phyloP scores from a whole-genome alignment of 495 filamentous ascomycete genomes.

The Delitschia confertaspora region DNA sequence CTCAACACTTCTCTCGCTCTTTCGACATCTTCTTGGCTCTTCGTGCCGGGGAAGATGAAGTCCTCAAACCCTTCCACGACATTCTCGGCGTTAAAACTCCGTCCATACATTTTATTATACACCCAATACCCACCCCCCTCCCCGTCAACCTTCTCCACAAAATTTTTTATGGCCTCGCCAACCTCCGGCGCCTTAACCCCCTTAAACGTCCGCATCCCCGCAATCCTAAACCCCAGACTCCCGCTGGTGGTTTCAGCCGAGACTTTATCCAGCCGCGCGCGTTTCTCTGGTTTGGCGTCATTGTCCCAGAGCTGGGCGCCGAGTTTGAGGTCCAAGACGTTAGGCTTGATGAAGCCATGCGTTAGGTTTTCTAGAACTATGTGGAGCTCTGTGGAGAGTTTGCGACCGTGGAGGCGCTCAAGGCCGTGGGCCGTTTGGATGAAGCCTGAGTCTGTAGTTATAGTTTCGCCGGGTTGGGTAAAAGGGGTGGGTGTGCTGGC shows the following conservation, averaged over 20 bases:
- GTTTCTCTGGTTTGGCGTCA: slow-evolving; percentile 67
- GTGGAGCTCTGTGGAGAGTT: slow-evolving; percentile 56
- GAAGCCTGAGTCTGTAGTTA: slow-evolving; percentile 13
- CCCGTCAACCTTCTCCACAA: slow-evolving; percentile 36
- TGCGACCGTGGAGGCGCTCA: slow-evolving; percentile 31
- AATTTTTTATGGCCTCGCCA: slow-evolving; percentile 37
- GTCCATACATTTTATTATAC: slow-evolving; percentile 85
- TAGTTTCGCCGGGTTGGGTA: slow-evolving; percentile 9
- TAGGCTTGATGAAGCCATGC: slow-evolving; percentile 70
- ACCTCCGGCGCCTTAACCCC: slow-evolving; percentile 44
- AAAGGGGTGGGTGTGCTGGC: no score
- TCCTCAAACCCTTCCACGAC: slow-evolving; percentile 65
- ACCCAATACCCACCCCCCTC: slow-evolving; percentile 55
- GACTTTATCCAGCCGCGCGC: slow-evolving; percentile 68
- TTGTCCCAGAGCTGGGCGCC: slow-evolving; percentile 81
- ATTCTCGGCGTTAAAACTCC: slow-evolving; percentile 60
- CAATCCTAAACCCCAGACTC: slow-evolving; percentile 75
- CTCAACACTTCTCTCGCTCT: slow-evolving; percentile 48
- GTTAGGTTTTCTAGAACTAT: slow-evolving; percentile 86
- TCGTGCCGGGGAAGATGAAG: slow-evolving; percentile 53
- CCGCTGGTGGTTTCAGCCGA: slow-evolving; percentile 69
- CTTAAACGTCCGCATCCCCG: slow-evolving; percentile 88
- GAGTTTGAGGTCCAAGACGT: slow-evolving; percentile 92
- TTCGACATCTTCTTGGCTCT: slow-evolving; percentile 29
- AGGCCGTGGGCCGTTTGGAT: slow-evolving; percentile 41